A percentile compares a stretch with the other conserved stretches of the same genome.
These are phyloP conservation scores for Ambrosiella cleistominuta DNA, from an alignment of 2,329 filamentous ascomycete genomes.

Conservation along the genomic window DNA sequence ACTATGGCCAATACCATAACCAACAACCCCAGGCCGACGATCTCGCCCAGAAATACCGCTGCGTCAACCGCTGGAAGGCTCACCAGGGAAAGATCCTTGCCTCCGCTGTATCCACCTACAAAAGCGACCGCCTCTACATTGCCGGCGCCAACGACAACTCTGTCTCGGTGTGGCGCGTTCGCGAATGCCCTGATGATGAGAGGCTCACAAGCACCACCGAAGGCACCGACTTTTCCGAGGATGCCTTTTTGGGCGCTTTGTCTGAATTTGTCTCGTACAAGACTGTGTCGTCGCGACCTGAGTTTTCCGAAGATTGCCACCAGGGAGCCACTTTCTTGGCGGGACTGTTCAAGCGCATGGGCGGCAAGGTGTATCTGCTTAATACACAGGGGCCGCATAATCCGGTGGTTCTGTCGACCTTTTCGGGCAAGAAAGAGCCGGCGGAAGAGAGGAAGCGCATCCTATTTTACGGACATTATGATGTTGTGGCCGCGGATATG, in stretches of 20 bases:
- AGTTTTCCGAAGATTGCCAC: slow-evolving; percentile 80
- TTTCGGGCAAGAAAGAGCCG: slow-evolving; percentile 55
- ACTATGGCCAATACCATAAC: slow-evolving; percentile 39
- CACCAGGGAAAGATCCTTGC: slow-evolving; percentile 78
- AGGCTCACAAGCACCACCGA: slow-evolving; percentile 24
- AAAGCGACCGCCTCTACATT: slow-evolving; percentile 66
- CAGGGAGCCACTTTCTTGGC: slow-evolving; percentile 82
- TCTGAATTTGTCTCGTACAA: slow-evolving; percentile 81
- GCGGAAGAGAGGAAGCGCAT: slow-evolving; percentile 61
- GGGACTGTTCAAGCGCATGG: slow-evolving; percentile 78
- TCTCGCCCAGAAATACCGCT: slow-evolving; percentile 67
- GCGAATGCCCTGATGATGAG: slow-evolving; percentile 25
- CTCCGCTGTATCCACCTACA: slow-evolving; percentile 55
- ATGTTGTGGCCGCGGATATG: slow-evolving; percentile 80
- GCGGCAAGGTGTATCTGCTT: slow-evolving; percentile 79
- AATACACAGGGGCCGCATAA: slow-evolving; percentile 65
- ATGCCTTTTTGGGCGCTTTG: slow-evolving; percentile 51
- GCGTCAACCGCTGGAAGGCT: slow-evolving; percentile 60
- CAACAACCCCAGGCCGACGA: slow-evolving; percentile 23
- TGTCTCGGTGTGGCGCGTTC: slow-evolving; percentile 73
- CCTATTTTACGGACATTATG: slow-evolving; percentile 95
- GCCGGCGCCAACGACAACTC: slow-evolving; percentile 87
- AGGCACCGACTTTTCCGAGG: slow-evolving; percentile 16
- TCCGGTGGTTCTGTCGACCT: slow-evolving; percentile 83
- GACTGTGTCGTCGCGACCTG: slow-evolving; percentile 72